Conservation (phyloP, 2,329 filamentous ascomycete species). For the Leptoxyphium fumago region DNA sequence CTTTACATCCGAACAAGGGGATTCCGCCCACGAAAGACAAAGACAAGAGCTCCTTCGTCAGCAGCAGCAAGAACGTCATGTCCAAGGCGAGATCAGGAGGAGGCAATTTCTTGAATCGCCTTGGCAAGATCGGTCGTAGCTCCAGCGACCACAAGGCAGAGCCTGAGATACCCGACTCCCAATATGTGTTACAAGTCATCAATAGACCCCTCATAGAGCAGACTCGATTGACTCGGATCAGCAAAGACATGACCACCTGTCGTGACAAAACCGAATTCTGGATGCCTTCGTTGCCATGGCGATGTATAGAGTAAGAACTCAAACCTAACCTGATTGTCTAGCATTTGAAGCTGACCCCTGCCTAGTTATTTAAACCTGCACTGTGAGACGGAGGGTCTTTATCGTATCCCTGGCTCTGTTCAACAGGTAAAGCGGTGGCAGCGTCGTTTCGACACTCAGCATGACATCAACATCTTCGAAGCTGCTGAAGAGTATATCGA, state of each 20-base stretch:
- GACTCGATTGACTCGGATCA: constrained; percentile 79
- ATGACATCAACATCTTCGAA: constrained; percentile 80
- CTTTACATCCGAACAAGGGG: not conserved
- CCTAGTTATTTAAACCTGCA: constrained; percentile 76
- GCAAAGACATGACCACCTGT: constrained; percentile 72
- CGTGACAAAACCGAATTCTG: constrained; percentile 95
- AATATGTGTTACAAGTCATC: constrained; percentile 73
- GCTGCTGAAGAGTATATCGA: constrained; percentile 85
- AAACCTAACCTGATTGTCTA: not conserved
- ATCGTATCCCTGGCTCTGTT: constrained; percentile 80
- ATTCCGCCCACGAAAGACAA: constrained; percentile 8
- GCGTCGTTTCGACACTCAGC: constrained; percentile 64
- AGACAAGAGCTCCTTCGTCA: constrained; percentile 13
- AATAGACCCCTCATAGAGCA: constrained; percentile 78
- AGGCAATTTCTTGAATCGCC: constrained; percentile 11
- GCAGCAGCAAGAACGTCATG: constrained; percentile 15
- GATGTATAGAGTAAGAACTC: constrained; percentile 63
- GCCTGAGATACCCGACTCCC: constrained; percentile 50
- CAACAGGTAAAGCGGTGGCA: constrained; percentile 91
- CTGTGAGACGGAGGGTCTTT: constrained; percentile 84
- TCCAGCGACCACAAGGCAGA: constrained; percentile 54
- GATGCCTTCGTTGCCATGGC: constrained; percentile 94
- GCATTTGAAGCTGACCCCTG: constrained; percentile 1
- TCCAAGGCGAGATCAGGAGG: constrained; percentile 12
- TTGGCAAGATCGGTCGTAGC: constrained; percentile 21